These are phyloP conservation scores for Phaffomyces antillensis DNA, from an alignment of 805 yeast species.

Conservation along the genomic window DNA sequence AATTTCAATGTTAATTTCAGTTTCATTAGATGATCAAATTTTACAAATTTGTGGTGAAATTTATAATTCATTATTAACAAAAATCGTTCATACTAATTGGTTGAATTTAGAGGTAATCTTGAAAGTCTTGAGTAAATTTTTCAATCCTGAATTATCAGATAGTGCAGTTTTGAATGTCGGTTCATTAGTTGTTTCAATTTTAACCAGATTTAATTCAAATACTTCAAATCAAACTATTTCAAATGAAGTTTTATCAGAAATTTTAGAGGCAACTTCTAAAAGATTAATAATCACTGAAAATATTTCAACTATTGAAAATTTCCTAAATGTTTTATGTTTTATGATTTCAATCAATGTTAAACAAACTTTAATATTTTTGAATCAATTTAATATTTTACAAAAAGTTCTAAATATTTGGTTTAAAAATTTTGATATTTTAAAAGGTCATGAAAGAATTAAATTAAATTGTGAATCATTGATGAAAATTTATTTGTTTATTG, in stretches of 20 bases:
- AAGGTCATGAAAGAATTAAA: constrained; percentile 65
- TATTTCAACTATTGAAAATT: constrained; percentile 67
- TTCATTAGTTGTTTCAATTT: constrained; percentile 49
- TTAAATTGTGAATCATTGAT: constrained; percentile 64
- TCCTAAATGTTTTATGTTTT: constrained; percentile 69
- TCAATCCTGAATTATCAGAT: constrained; percentile 68
- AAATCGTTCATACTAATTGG: constrained; percentile 19
- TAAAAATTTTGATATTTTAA: constrained; percentile 66
- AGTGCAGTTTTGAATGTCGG: constrained; percentile 78
- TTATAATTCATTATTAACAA: constrained; percentile 50
- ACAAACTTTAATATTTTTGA: constrained; percentile 58
- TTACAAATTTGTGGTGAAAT: constrained; percentile 74
- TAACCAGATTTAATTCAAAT: constrained; percentile 39
- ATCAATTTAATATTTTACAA: constrained; percentile 30
- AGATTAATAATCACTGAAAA: constrained; percentile 63
- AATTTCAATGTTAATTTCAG: constrained; percentile 25
- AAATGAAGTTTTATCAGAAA: constrained; percentile 33
- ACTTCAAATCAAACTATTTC: constrained; percentile 1
- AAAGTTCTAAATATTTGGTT: constrained; percentile 76
- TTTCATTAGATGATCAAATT: constrained; percentile 66
- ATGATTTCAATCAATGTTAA: constrained; percentile 56
- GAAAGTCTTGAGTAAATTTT: constrained; percentile 56
- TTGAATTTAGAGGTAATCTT: constrained; percentile 35
- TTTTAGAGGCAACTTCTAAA: constrained; percentile 66
- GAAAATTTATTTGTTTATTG: constrained; percentile 55